These are phyloP conservation scores for Lophiostoma macrostomum DNA, from an alignment of 495 filamentous ascomycete species.

Conservation along the genomic window DNA sequence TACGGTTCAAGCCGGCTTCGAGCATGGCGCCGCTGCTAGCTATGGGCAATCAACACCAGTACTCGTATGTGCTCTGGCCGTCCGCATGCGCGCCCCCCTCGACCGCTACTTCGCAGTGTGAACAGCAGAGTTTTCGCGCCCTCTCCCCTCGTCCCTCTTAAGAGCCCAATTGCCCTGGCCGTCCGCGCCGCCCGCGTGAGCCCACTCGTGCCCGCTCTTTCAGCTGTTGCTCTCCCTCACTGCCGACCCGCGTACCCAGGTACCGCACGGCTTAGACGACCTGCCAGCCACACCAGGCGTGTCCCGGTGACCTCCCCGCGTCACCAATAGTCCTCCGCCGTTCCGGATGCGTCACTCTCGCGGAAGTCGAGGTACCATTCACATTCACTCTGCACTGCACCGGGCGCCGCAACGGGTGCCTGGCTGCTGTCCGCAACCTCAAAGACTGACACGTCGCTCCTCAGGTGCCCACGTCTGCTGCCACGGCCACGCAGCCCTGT, in stretches of 20 bases:
- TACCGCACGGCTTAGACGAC: neutral
- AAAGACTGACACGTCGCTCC: slow-evolving; percentile 5
- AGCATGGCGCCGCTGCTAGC: neutral
- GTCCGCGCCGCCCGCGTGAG: neutral
- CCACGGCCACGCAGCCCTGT: slow-evolving; percentile 2
- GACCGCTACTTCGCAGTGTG: slow-evolving; percentile 21
- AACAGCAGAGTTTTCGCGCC: slow-evolving; percentile 14
- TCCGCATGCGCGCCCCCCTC: neutral
- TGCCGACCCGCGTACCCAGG: neutral
- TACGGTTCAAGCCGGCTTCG: neutral
- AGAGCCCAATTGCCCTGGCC: slow-evolving; percentile 4
- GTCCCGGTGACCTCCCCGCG: slow-evolving; percentile 13
- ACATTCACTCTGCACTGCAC: no score
- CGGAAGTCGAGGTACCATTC: slow-evolving; percentile 9
- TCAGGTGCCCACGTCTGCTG: slow-evolving; percentile 14
- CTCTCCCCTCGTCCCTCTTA: neutral
- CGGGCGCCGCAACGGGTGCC: slow-evolving; percentile 5
- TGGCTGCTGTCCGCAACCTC: slow-evolving; percentile 1
- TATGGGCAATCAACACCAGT: neutral
- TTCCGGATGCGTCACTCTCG: slow-evolving; percentile 21
- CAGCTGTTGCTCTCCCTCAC: slow-evolving; percentile 7
- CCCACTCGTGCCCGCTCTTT: slow-evolving; percentile 5
- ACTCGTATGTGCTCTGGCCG: neutral
- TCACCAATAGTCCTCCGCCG: slow-evolving; percentile 10
- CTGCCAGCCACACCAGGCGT: neutral